Conservation (phyloP, 306 rosid species). For the Trichosanthes cucumerina region DNA sequence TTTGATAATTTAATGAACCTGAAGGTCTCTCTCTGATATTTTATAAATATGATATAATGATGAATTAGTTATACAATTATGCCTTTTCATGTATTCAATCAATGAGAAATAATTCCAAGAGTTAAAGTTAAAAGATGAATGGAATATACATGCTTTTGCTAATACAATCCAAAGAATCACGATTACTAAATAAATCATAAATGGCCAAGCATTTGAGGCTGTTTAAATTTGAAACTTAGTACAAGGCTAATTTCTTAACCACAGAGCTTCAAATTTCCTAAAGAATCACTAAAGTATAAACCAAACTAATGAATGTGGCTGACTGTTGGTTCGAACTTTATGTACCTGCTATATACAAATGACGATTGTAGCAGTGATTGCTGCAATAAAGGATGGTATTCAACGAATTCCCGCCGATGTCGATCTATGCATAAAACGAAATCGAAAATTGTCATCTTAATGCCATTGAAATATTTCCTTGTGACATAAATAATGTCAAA, state of each 20-base stretch:
- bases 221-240: no score
- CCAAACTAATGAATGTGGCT: neutral
- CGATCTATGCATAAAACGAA: conserved; percentile 36
- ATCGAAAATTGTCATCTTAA: neutral
- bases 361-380: neutral
- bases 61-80: no score
- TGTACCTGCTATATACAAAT: conserved; percentile 28
- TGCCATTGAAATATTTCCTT: neutral
- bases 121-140: neutral
- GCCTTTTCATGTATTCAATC: no score
- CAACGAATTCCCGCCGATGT: conserved; percentile 39
- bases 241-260: neutral
- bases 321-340: neutral
- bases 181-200: neutral
- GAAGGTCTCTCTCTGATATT: no score
- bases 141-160: neutral
- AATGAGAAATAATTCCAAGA: no score
- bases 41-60: no score
- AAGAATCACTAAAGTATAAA: neutral
- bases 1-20: no score
- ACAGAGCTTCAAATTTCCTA: neutral
- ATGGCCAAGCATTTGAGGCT: neutral
- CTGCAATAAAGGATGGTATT: conserved; percentile 18
- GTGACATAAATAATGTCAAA: no score
- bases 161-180: neutral